Evolutionary conservation across 345 rosid species (phyloP), one percentile per base, ranked within the genome.

Genomic region (Eucalyptus cloeziana): DNA sequence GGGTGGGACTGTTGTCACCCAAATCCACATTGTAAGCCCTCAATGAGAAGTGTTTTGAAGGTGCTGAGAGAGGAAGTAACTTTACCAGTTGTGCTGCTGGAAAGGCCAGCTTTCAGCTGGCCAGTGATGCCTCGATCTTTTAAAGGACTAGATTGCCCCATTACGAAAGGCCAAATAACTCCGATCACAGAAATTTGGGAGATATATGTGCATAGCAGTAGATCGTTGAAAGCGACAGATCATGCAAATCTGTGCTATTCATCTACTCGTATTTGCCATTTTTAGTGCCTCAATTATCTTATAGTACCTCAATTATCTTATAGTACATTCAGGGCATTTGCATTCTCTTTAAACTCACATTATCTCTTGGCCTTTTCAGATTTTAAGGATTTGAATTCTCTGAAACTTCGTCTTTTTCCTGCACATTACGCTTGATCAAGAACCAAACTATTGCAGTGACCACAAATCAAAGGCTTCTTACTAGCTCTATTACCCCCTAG

Each of bases 1-100:
- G 99, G 96, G 54, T 92, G 95, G 56, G 95, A 96, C 24, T 97
- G 97, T 86, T 96, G 98, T 91, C 98, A 96, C 90, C 96, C 98
- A 13, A 95, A 95, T 58, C 97, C 98, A 5, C 90, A 94, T 90
- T 86, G 92, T 31, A 95, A 97, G 95, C 99, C 97, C 5, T 90
- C 94, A 21, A 95, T 92, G 96, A 95, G 92, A 89, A 87, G 86
- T 16, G 97, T 94, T 50, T 24, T 95, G 86, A 94, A 95, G 94
- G 97, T 96, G 85, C 92, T 96, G 76, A 91, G 88, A 0, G 96
- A 97, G 33, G 96, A 96, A 90, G 94, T 93, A 4, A 87, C 91
- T 44, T 91, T 93, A 11, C 98, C 95, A 0, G 88, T 89, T 7
- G 92, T 96, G 79, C 96, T 96, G 1, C 86, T 79, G 3, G 96